Conservation (phyloP, 768 basidiomycete species). For the Rubroboletus pulcherrimus region DNA sequence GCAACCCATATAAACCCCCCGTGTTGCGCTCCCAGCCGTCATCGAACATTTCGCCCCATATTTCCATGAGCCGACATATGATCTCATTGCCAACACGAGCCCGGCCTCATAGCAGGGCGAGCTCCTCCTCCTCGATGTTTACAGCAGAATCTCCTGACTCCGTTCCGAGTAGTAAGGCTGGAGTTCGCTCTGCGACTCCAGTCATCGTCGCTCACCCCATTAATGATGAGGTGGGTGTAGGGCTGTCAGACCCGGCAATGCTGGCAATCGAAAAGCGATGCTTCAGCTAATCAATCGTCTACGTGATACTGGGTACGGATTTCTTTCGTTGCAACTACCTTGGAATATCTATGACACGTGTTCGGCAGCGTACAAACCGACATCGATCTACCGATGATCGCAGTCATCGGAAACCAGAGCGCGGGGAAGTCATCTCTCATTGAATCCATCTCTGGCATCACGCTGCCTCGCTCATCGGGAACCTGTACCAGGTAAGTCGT, state of each 20-base stretch:
- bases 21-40: not conserved
- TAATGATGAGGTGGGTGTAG: slow-evolving; percentile 35
- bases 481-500: slow-evolving; percentile 63
- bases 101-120: not conserved
- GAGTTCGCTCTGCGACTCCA: not conserved
- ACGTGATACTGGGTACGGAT: slow-evolving; percentile 54
- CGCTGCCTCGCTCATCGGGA: slow-evolving; percentile 64
- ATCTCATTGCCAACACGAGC: not conserved
- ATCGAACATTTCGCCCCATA: not conserved
- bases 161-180: not conserved
- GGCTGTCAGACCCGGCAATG: slow-evolving; percentile 46
- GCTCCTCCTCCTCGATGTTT: not conserved
- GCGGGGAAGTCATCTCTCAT: slow-evolving; percentile 78
- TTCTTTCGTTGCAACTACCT: not conserved
- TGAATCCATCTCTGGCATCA: slow-evolving; percentile 72
- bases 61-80: not conserved
- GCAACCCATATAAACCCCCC: slow-evolving; percentile 11
- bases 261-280: slow-evolving; percentile 43
- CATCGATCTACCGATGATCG: slow-evolving; percentile 70
- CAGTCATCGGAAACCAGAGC: slow-evolving; percentile 69
- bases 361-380: slow-evolving; percentile 56
- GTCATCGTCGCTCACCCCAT: not conserved
- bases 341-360: not conserved
- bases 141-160: not conserved
- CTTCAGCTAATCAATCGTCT: slow-evolving; percentile 59